phyloP scores from a whole-genome alignment of 1,284 basidiomycete species.

The Gomphus sp. region DNA sequence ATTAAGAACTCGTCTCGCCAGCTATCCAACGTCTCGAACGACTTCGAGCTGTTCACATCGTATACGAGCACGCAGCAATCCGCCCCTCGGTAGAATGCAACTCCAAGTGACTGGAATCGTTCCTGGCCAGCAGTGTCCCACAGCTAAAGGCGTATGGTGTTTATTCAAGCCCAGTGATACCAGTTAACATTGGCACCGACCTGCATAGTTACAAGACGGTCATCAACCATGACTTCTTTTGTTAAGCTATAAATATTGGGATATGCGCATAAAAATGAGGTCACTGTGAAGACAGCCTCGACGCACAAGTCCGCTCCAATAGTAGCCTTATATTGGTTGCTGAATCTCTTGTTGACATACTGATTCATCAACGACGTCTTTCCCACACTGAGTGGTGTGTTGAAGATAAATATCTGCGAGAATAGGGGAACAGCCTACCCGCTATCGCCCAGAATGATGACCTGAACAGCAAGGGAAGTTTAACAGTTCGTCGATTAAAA shows the following conservation, averaged over 20 bases:
- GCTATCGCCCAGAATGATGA: constrained; percentile 97
- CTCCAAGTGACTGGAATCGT: constrained; percentile 97
- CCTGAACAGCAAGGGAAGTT: constrained; percentile 36
- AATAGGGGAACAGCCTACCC: constrained; percentile 48
- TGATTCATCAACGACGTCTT: constrained; percentile 99
- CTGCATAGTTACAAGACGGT: constrained; percentile 98
- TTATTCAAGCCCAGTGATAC: not conserved
- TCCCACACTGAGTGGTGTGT: constrained; percentile 67
- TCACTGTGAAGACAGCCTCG: constrained; percentile 3
- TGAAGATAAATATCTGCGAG: constrained; percentile 7
- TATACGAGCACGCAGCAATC: constrained; percentile 99
- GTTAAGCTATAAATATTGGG: constrained; percentile 59
- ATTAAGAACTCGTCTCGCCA: constrained; percentile 98
- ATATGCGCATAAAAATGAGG: constrained; percentile 7
- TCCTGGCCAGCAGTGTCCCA: constrained; percentile 99
- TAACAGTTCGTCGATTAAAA: not conserved
- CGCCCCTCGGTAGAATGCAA: constrained; percentile 98
- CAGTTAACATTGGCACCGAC: constrained; percentile 31
- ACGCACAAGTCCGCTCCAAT: constrained; percentile 87
- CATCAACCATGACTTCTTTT: constrained; percentile 98
- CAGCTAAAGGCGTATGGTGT: constrained; percentile 40
- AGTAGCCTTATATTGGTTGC: constrained; percentile 98
- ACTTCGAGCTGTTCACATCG: constrained; percentile 98
- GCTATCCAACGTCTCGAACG: constrained; percentile 95
- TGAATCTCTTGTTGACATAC: constrained; percentile 99